Percentiles rank a stretch among this genome's conserved stretches.
Evolutionary conservation across 176 grass and related monocot species (phyloP).

Genomic region (Guadua angustifolia): DNA sequence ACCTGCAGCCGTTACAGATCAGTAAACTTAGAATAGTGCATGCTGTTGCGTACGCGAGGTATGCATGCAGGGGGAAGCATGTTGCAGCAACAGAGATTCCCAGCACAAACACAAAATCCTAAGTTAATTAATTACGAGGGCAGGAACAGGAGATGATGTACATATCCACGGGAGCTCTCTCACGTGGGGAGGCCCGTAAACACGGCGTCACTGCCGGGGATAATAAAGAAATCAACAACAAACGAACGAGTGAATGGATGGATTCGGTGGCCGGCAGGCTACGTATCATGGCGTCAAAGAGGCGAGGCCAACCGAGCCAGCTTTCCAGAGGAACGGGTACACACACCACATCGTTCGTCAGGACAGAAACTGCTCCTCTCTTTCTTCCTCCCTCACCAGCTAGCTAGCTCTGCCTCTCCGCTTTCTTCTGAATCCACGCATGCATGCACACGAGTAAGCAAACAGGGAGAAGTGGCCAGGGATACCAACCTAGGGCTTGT

Average conservation of each 20-base stretch:
- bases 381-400: background rate
- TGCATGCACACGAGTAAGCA: background rate
- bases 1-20: constrained; percentile 35
- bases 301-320: constrained; percentile 21
- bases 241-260: background rate
- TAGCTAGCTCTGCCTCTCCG: background rate
- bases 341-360: background rate
- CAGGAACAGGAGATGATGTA: background rate
- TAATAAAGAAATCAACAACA: background rate
- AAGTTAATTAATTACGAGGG: constrained; percentile 38
- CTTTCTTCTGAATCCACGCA: background rate
- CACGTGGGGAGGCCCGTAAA: constrained; percentile 56
- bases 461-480: constrained; percentile 45
- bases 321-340: constrained; percentile 12
- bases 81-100: constrained; percentile 51
- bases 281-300: constrained; percentile 11
- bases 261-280: background rate
- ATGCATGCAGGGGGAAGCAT: background rate
- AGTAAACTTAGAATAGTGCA: background rate
- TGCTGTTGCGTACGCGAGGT: background rate
- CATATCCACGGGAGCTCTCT: constrained; percentile 41
- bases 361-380: constrained; percentile 15
- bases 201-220: constrained; percentile 43
- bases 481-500: constrained; percentile 33
- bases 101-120: constrained; percentile 47